A percentile compares a stretch with the other conserved stretches of the same genome.
Conservation (phyloP, 495 filamentous ascomycete species). For the Penicillium flavigenum region DNA sequence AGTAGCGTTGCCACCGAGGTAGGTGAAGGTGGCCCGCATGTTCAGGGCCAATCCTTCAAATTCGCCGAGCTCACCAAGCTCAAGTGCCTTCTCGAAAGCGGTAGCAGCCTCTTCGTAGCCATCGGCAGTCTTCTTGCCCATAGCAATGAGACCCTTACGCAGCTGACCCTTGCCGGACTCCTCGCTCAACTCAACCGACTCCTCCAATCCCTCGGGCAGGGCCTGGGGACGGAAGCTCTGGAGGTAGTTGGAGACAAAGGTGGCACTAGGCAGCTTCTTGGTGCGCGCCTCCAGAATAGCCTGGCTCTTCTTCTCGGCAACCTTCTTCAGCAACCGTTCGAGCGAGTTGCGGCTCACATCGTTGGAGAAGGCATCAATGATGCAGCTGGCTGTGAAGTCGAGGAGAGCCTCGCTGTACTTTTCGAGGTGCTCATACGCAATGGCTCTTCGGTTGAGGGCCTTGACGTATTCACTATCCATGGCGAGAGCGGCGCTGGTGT, state of each 20-base stretch:
- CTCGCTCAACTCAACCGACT: constrained; percentile 70
- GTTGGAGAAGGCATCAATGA: constrained; percentile 94
- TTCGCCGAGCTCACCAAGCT: constrained; percentile 71
- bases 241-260: constrained; percentile 97
- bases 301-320: constrained; percentile 89
- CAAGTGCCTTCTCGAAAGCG: constrained; percentile 84
- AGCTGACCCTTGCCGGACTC: constrained; percentile 81
- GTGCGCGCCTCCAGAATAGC: constrained; percentile 75
- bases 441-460: constrained; percentile 91
- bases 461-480: constrained; percentile 96
- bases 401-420: constrained; percentile 92
- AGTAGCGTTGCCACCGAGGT: constrained; percentile 82
- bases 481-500: constrained; percentile 89
- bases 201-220: constrained; percentile 79
- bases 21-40: constrained; percentile 92
- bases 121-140: constrained; percentile 82
- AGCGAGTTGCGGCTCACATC: constrained; percentile 83
- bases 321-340: constrained; percentile 93
- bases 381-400: constrained; percentile 98
- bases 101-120: constrained; percentile 83
- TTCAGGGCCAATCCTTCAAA: constrained; percentile 91
- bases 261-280: constrained; percentile 86
- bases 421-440: constrained; percentile 89
- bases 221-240: constrained; percentile 89
- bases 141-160: constrained; percentile 72